Evolutionary conservation across 495 filamentous ascomycete genomes (phyloP).

Genomic region (Pyrenula massariospora): DNA sequence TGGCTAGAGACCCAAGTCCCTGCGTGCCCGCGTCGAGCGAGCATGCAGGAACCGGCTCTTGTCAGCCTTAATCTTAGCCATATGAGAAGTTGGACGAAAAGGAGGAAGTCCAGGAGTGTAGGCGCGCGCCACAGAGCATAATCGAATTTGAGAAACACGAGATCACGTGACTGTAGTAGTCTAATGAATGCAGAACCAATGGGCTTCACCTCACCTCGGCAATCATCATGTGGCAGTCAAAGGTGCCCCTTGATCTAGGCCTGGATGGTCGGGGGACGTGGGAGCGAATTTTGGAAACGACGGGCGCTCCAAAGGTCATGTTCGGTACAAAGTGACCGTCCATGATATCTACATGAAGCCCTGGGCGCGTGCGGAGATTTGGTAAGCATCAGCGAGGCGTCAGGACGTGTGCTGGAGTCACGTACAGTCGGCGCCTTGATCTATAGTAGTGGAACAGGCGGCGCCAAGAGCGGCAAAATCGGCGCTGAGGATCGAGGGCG

Average conservation of each 20-base stretch:
- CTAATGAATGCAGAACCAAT: not conserved
- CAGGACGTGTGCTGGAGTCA: constrained; percentile 42
- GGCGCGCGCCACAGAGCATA: not conserved
- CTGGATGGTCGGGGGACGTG: constrained; percentile 56
- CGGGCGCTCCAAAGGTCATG: constrained; percentile 90
- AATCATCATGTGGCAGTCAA: constrained; percentile 99
- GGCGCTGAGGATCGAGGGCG: constrained; percentile 91
- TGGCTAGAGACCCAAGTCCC: constrained; percentile 40
- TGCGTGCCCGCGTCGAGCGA: not conserved
- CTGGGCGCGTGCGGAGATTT: constrained; percentile 1
- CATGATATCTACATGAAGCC: constrained; percentile 69
- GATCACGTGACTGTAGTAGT: not conserved
- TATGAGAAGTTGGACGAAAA: not conserved
- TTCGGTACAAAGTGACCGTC: constrained; percentile 98
- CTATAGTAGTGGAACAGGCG: constrained; percentile 75
- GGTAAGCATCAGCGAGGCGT: constrained; percentile 4
- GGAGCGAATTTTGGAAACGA: constrained; percentile 82
- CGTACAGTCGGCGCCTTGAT: constrained; percentile 66
- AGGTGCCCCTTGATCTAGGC: constrained; percentile 67
- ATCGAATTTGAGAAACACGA: not conserved
- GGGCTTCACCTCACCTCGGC: constrained; percentile 55
- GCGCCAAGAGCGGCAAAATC: constrained; percentile 81
- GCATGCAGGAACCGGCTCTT: not conserved
- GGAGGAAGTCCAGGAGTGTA: not conserved
- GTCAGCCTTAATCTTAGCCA: not conserved